Evolutionary conservation across 495 filamentous ascomycete species (phyloP).

Genomic region (Pseudomonodictys pantanalensis): DNA sequence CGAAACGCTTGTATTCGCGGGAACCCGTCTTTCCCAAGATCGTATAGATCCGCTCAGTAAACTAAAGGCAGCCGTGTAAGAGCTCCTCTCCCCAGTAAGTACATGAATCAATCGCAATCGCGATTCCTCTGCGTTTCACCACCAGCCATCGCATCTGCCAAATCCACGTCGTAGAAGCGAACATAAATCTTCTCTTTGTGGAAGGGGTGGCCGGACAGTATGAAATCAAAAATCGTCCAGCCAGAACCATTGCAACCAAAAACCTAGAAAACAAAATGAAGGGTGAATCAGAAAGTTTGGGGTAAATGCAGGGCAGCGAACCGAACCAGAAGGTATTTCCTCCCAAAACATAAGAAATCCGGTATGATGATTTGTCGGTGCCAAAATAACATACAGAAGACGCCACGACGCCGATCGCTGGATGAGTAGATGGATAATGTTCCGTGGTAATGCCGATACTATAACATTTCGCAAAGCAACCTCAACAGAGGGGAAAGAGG

Average conservation of each 20-base stretch:
- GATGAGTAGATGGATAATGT: constrained; percentile 16
- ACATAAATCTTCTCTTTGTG: too few species aligned
- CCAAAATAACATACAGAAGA: background rate
- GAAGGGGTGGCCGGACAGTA: too few species aligned
- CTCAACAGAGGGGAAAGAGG: background rate
- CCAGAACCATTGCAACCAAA: too few species aligned
- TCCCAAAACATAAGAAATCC: background rate
- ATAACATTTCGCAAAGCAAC: constrained; percentile 7
- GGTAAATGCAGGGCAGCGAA: background rate
- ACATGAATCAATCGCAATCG: background rate
- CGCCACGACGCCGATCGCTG: constrained; percentile 18
- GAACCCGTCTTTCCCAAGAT: too few species aligned
- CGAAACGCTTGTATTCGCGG: too few species aligned
- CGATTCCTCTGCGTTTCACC: too few species aligned
- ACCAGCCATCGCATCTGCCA: background rate
- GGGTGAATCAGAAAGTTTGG: too few species aligned
- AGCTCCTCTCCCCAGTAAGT: background rate
- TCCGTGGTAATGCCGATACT: constrained; percentile 7
- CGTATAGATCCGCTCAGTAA: too few species aligned
- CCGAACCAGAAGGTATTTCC: background rate
- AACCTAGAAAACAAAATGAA: too few species aligned
- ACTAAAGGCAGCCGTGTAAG: too few species aligned
- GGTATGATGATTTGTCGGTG: background rate
- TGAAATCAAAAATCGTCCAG: too few species aligned
- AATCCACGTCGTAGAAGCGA: background rate